Conservation (phyloP, 805 yeast species). For the Suhomyces sp. region DNA sequence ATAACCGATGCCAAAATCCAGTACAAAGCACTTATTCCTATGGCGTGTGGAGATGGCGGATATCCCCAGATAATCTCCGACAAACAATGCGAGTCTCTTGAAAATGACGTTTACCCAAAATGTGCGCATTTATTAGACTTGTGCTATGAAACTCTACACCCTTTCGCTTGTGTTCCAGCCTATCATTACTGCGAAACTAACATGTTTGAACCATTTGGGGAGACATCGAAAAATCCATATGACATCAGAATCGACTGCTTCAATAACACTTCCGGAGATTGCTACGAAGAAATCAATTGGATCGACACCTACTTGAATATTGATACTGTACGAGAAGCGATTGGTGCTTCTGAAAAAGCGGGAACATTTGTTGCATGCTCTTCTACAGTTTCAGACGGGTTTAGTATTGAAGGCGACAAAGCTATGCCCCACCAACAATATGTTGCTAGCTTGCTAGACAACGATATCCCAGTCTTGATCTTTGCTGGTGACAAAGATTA, state of each 20-base stretch:
- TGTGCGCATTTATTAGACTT: conserved; percentile 30
- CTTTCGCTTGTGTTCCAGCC: conserved; percentile 41
- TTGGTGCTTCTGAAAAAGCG: conserved; percentile 49
- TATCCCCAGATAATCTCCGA: conserved; percentile 31
- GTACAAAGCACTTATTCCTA: conserved; percentile 37
- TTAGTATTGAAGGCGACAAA: conserved; percentile 61
- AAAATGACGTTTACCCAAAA: conserved; percentile 27
- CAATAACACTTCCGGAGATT: conserved; percentile 47
- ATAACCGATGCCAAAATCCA: conserved; percentile 43
- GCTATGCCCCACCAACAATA: conserved; percentile 66
- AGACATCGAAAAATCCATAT: conserved; percentile 60
- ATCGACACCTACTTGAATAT: conserved; percentile 53
- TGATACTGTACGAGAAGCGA: conserved; percentile 49
- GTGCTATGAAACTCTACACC: conserved; percentile 31
- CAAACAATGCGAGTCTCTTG: conserved; percentile 32
- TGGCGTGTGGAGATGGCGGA: conserved; percentile 47
- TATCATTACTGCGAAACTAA: conserved; percentile 27
- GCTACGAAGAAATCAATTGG: conserved; percentile 50
- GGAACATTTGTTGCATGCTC: conserved; percentile 46
- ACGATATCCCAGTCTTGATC: conserved; percentile 40
- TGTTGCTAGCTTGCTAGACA: conserved; percentile 41
- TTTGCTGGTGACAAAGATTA: conserved; percentile 46
- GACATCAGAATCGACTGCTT: conserved; percentile 56
- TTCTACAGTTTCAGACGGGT: conserved; percentile 48
- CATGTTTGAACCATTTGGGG: conserved; percentile 28